phyloP scores from a whole-genome alignment of 1,139 yeast species.

The Ogataea hybrid region DNA sequence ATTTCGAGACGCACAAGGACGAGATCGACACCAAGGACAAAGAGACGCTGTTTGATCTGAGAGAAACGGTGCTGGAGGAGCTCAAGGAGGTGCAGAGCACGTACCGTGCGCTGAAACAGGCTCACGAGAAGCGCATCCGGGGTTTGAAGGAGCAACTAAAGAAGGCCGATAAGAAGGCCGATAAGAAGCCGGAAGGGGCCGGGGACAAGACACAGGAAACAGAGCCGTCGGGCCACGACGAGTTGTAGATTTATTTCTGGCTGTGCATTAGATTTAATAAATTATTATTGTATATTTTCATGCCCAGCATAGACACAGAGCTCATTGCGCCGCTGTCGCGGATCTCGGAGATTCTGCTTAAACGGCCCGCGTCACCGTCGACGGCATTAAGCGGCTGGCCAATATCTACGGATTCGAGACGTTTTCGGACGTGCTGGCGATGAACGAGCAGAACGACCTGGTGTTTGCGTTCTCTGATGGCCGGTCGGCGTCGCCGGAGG shows the following conservation, averaged over 20 bases:
- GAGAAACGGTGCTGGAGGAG: conserved; percentile 37
- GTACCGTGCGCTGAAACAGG: conserved; percentile 35
- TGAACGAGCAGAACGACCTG: conserved; percentile 16
- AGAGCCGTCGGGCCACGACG: conserved; percentile 17
- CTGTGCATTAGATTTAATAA: conserved; percentile 3
- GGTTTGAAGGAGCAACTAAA: conserved; percentile 39
- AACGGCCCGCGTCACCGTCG: conserved; percentile 30
- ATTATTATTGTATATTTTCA: background rate
- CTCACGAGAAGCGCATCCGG: conserved; percentile 42
- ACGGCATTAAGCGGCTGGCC: conserved; percentile 32
- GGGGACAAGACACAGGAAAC: background rate
- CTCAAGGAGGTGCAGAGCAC: conserved; percentile 39
- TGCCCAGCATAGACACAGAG: too few relatives aligned
- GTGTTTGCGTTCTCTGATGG: conserved; percentile 12
- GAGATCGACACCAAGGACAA: conserved; percentile 35
- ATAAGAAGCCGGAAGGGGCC: background rate
- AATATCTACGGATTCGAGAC: conserved; percentile 35
- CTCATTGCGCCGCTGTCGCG: conserved; percentile 30
- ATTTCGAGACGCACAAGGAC: conserved; percentile 33
- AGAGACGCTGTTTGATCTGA: conserved; percentile 36
- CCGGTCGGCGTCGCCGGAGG: conserved; percentile 10
- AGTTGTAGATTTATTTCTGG: conserved; percentile 14
- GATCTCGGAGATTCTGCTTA: conserved; percentile 31
- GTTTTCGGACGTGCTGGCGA: conserved; percentile 28
- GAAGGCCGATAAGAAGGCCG: conserved; percentile 23